These are phyloP conservation scores for Candida khao-thaluensis DNA, from an alignment of 805 yeast genomes.

Conservation along the genomic window DNA sequence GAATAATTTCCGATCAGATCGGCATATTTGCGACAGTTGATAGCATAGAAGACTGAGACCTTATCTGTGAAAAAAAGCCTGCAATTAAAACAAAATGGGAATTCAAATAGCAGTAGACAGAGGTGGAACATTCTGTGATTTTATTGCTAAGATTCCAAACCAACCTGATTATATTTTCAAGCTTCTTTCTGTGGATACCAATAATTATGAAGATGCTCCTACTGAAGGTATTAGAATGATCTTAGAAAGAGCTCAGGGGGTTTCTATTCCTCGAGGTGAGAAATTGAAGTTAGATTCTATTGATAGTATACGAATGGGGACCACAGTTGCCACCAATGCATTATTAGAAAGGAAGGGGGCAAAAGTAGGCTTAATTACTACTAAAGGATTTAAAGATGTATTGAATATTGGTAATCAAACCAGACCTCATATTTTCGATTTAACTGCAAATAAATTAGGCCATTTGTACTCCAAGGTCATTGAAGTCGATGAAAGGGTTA, in stretches of 20 bases:
- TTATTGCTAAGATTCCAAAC: constrained; percentile 48
- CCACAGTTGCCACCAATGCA: constrained; percentile 96
- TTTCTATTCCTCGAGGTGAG: constrained; percentile 44
- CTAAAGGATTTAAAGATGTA: constrained; percentile 85
- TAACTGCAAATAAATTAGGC: constrained; percentile 69
- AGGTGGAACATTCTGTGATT: constrained; percentile 93
- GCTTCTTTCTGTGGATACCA: constrained; percentile 83
- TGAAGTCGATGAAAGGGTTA: constrained; percentile 88
- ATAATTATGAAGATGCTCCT: constrained; percentile 87
- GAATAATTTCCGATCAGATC: no score
- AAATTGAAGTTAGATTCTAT: constrained; percentile 60
- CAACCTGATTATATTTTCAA: constrained; percentile 69
- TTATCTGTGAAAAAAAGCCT: no score
- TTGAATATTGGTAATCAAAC: constrained; percentile 87
- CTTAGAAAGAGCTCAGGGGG: constrained; percentile 57
- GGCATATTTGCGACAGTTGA: constrained; percentile 1
- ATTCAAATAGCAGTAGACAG: constrained; percentile 36
- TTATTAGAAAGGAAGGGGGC: constrained; percentile 91
- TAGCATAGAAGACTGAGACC: no score
- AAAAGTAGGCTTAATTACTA: constrained; percentile 77
- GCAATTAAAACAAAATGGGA: constrained; percentile 8
- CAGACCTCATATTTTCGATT: constrained; percentile 84
- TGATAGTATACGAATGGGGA: constrained; percentile 80
- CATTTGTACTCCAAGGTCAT: constrained; percentile 72
- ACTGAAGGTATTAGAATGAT: constrained; percentile 85